Conservation (phyloP, 352 stramenopile species). For the Pythium aphanidermatum region DNA sequence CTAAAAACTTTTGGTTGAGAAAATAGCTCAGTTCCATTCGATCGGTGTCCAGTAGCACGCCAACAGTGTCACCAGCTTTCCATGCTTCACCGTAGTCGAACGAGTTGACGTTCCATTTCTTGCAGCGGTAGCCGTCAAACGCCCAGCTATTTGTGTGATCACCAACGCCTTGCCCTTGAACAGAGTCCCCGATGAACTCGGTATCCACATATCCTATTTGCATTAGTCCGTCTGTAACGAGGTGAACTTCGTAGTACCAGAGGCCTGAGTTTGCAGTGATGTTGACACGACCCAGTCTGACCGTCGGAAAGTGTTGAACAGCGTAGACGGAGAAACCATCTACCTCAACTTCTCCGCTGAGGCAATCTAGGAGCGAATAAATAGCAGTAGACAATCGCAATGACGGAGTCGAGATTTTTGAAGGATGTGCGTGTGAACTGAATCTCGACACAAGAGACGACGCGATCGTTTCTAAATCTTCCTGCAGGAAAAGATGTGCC, state of each 20-base stretch:
- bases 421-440: background rate
- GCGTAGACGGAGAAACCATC: conserved; percentile 45
- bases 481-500: conserved; percentile 3
- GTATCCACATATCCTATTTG: conserved; percentile 92
- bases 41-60: conserved; percentile 83
- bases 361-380: conserved; percentile 25
- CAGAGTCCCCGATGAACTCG: conserved; percentile 73
- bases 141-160: conserved; percentile 89
- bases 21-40: conserved; percentile 84
- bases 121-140: conserved; percentile 86
- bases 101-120: conserved; percentile 86
- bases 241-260: conserved; percentile 89
- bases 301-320: conserved; percentile 75
- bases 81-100: conserved; percentile 83
- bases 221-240: conserved; percentile 88
- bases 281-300: conserved; percentile 38
- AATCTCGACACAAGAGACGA: background rate
- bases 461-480: conserved; percentile 9
- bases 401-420: background rate
- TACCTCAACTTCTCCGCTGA: conserved; percentile 72
- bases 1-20: conserved; percentile 88
- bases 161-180: conserved; percentile 88
- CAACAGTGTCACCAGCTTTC: conserved; percentile 77
- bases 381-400: background rate
- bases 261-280: conserved; percentile 55